Base-by-base conservation (phyloP, 768 basidiomycete species). In the Auriscalpium microsporum region DNA sequence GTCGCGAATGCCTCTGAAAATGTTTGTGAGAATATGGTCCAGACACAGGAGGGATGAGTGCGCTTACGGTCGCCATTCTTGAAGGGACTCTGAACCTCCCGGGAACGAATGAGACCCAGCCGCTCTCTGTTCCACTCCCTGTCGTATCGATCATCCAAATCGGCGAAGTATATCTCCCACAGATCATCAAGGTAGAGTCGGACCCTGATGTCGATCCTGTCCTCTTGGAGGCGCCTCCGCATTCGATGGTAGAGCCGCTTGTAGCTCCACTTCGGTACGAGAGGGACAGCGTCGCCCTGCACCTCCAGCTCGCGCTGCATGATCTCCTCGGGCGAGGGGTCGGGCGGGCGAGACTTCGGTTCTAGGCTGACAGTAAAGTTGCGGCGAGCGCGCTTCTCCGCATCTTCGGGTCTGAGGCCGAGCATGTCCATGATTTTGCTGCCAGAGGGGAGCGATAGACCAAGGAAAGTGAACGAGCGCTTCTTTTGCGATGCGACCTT, bases 1-100 rank as follows among this genome's bases (percentile, higher is more conserved):
- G 69, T 60, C 0, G 71, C 73, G 50, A 76, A 71, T 8, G 69
- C 67, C 28, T 65, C 75, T 76, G 7, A 8, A n/a, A 16, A 16
- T 28, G 53, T 16, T 10, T n/a, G 23, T 37, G n/a, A 48, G 38
- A 14, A 10, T 46, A 5, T 17, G 16, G 51, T 7, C 16, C 48
- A 10, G 8, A 28, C 16, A 35, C 42, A 21, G 13, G 5, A 21
- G 50, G 11, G 8, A 46, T 11, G 8, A 59, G 28, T 10, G 56
- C 52, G 52, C 16, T 23, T 48, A 11, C 40, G 56, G 42, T 54
- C 50, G 4, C 53, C 53, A 2, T 35, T 17, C 21, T 48, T 40
- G 8, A 53, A 45, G 1, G 28, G 8, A 8, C 59, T 55, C 28
- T 53, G 52, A 4, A 55, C 60, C 3, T 49, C 21, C 10, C 60